These are phyloP conservation scores for Melampsora medusae DNA, from an alignment of 1,284 basidiomycete species.

Conservation along the genomic window DNA sequence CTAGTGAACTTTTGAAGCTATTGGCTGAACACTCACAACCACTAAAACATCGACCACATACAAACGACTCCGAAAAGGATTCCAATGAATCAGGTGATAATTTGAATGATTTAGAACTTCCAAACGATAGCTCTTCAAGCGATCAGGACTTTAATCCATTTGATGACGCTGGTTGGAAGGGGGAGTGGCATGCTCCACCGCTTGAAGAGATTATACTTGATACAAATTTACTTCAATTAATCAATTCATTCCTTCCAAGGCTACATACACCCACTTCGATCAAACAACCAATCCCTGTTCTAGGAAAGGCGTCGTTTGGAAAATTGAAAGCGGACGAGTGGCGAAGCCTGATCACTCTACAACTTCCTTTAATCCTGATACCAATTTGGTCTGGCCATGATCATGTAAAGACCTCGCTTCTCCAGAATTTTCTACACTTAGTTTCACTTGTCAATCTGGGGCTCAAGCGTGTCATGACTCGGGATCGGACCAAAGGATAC, in stretches of 20 bases:
- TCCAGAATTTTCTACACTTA: constrained; percentile 23
- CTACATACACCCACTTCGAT: constrained; percentile 20
- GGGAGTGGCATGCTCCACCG: background rate
- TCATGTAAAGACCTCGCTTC: background rate
- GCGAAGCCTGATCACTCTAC: constrained; percentile 21
- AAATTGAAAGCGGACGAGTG: constrained; percentile 26
- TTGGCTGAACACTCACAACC: background rate
- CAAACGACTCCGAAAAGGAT: background rate
- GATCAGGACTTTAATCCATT: constrained; percentile 9
- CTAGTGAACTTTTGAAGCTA: background rate
- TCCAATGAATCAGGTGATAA: background rate
- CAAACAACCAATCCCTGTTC: constrained; percentile 12
- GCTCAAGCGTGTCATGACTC: constrained; percentile 2
- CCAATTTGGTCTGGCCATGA: background rate
- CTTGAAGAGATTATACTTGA: constrained; percentile 2
- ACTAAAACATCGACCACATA: background rate
- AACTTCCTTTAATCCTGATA: constrained; percentile 15
- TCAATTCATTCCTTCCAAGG: constrained; percentile 4
- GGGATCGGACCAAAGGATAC: background rate
- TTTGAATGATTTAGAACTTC: constrained; percentile 5
- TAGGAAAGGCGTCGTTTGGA: constrained; percentile 25
- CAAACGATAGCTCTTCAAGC: background rate
- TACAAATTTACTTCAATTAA: background rate
- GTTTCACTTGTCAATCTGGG: background rate
- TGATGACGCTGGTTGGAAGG: constrained; percentile 14